A percentile compares a stretch with the other conserved stretches of the same genome.
Evolutionary conservation across 1,284 basidiomycete genomes (phyloP).

Genomic region (Xerocomus amazonicus): DNA sequence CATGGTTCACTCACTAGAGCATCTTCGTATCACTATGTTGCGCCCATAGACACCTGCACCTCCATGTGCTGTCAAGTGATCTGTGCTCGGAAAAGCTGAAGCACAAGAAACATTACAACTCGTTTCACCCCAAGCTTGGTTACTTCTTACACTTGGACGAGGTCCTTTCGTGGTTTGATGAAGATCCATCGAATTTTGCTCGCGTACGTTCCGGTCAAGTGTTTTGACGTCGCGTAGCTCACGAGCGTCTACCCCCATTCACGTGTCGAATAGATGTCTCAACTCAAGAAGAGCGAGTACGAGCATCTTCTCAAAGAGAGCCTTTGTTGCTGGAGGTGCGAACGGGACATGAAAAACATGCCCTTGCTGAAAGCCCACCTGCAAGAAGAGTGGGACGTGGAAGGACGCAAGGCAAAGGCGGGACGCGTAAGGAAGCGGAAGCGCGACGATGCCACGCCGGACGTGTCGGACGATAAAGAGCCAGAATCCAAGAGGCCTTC

Average conservation of each 20-base stretch:
- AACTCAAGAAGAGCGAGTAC: conserved; percentile 50
- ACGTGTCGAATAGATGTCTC: conserved; percentile 43
- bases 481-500: conserved; percentile 16
- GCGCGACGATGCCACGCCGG: conserved; percentile 13
- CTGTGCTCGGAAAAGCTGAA: conserved; percentile 75
- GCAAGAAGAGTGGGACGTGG: conserved; percentile 55
- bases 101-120: conserved; percentile 92
- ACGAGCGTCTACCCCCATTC: not conserved
- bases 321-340: conserved; percentile 70
- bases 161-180: conserved; percentile 73
- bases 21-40: not conserved
- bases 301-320: conserved; percentile 65
- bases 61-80: conserved; percentile 87
- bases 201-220: conserved; percentile 38
- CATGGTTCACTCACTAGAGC: not conserved
- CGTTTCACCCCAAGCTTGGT: conserved; percentile 83
- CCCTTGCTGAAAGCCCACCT: conserved; percentile 76
- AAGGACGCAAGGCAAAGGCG: conserved; percentile 38
- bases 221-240: not conserved
- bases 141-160: conserved; percentile 83
- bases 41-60: conserved; percentile 68
- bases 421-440: conserved; percentile 38
- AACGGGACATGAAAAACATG: conserved; percentile 62
- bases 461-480: conserved; percentile 4
- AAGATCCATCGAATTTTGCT: conserved; percentile 49